Evolutionary conservation across 225 moss, liverwort and hornwort genomes (phyloP).

Genomic region (Antitrichia curtipendula): DNA sequence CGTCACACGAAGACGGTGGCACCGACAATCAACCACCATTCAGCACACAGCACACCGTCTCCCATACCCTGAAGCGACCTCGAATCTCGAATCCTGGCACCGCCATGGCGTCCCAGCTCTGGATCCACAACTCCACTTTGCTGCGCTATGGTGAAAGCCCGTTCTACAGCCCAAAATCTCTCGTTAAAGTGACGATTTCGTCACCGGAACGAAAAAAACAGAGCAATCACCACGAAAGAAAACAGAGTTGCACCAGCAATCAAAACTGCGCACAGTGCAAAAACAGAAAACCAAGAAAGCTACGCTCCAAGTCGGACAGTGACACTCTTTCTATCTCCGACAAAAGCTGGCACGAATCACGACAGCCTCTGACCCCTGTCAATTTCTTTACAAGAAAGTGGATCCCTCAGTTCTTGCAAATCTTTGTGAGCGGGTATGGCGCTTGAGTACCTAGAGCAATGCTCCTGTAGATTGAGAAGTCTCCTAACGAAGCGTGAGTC

Average conservation of each 20-base stretch:
- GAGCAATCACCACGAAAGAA: neutral
- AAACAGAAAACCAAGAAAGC: neutral
- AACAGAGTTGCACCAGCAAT: neutral
- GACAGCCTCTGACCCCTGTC: neutral
- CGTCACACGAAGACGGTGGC: neutral
- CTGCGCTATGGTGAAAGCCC: neutral
- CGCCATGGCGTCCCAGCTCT: neutral
- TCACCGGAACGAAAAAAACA: neutral
- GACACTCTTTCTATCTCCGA: neutral
- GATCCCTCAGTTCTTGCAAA: neutral
- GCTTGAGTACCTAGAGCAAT: neutral
- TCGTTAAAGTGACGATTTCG: neutral
- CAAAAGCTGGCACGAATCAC: neutral
- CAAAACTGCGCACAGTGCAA: neutral
- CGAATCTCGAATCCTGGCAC: neutral
- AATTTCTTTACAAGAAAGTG: too few species aligned
- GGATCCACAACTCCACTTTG: neutral
- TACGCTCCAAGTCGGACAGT: neutral
- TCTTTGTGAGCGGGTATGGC: neutral
- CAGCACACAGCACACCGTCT: neutral
- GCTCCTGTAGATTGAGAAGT: neutral
- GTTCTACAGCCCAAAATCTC: neutral
- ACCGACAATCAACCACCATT: conserved; percentile 5
- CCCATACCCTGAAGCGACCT: neutral
- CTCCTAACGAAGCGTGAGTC: neutral